These are phyloP conservation scores for Coniferiporia sulphurascens DNA, from an alignment of 1,284 basidiomycete genomes.

Conservation along the genomic window DNA sequence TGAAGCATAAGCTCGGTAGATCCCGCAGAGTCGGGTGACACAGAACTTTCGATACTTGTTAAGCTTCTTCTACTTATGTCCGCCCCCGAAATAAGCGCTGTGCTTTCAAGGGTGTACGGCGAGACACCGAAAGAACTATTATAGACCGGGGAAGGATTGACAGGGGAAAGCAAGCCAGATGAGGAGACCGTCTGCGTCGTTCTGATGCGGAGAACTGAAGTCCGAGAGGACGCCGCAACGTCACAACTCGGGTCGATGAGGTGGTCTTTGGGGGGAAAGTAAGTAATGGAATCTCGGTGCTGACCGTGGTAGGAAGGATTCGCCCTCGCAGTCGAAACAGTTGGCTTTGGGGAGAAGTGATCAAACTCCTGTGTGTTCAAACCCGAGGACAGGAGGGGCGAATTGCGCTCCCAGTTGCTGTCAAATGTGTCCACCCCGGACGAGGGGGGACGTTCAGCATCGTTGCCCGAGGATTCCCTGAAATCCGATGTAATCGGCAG, in stretches of 20 bases:
- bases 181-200: not conserved
- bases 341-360: not conserved
- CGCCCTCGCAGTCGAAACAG: not conserved
- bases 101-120: not conserved
- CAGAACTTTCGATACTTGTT: constrained; percentile 1
- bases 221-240: not conserved
- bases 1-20: not conserved
- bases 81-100: not conserved
- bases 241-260: not conserved
- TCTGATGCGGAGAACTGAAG: not conserved
- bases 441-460: not conserved
- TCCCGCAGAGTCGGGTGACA: not conserved
- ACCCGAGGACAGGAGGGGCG: not conserved
- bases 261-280: not conserved
- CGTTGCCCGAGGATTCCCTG: too few relatives aligned
- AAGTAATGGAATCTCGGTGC: not conserved
- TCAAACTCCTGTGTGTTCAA: not conserved
- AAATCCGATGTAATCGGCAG: too few relatives aligned
- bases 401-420: constrained; percentile 3
- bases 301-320: not conserved
- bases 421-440: not conserved
- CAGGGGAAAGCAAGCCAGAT: not conserved
- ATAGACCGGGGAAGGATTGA: not conserved
- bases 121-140: not conserved
- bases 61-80: not conserved